Conservation (phyloP, 129 eudicot genomes). For the Calendula officinalis region DNA sequence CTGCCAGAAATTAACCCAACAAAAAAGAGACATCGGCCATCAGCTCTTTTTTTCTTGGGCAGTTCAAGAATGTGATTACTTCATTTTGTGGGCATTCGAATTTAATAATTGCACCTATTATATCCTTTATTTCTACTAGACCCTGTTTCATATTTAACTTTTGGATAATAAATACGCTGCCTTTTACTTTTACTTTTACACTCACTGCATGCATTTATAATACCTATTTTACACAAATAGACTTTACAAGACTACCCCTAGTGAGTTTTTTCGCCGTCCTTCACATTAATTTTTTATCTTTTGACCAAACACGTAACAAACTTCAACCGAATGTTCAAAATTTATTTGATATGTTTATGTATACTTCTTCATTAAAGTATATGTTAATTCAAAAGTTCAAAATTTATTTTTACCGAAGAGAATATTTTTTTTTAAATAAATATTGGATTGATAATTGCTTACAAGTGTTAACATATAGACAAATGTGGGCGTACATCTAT, state of each 20-base stretch:
- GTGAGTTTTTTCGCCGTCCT: no score
- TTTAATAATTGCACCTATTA: conserved; percentile 24
- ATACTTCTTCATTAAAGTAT: no score
- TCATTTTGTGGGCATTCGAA: conserved; percentile 32
- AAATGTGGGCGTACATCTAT: no score
- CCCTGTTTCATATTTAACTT: conserved; percentile 8
- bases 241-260: no score
- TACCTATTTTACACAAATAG: neutral
- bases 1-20: conserved; percentile 17
- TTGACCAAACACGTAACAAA: no score
- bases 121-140: conserved; percentile 17
- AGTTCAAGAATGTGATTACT: conserved; percentile 36
- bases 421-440: neutral
- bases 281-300: no score
- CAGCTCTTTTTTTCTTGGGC: conserved; percentile 39
- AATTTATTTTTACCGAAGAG: neutral
- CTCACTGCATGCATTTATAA: conserved; percentile 10
- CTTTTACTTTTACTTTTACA: conserved; percentile 30
- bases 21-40: neutral
- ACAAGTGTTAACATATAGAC: no score
- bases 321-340: no score
- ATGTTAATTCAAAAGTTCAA: neutral
- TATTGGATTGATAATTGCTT: no score
- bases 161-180: conserved; percentile 12
- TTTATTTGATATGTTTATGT: no score